A percentile compares a stretch with the other conserved stretches of the same genome.
These are phyloP conservation scores for Salvia miltiorrhiza DNA, from an alignment of 257 asterid species.

Conservation along the genomic window DNA sequence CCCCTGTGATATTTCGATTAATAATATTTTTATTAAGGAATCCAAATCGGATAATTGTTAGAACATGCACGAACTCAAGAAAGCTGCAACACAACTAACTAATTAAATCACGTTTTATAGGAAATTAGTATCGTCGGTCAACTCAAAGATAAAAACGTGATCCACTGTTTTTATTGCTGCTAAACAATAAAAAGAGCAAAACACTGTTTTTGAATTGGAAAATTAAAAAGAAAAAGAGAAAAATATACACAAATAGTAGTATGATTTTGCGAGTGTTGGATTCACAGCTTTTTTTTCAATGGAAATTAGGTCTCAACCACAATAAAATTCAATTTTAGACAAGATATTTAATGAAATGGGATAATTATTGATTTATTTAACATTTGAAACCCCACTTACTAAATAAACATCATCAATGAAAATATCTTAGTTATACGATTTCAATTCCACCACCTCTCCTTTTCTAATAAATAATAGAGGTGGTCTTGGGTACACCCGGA, in stretches of 20 bases:
- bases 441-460: not conserved
- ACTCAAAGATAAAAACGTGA: not conserved
- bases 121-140: not conserved
- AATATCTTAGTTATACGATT: not conserved
- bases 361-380: not conserved
- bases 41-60: not conserved
- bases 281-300: too few relatives aligned
- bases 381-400: not conserved
- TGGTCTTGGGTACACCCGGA: too few relatives aligned
- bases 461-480: too few relatives aligned
- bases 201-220: too few relatives aligned
- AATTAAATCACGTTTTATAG: not conserved
- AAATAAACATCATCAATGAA: too few relatives aligned
- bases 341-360: too few relatives aligned
- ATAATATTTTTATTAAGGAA: not conserved
- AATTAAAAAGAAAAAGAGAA: too few relatives aligned
- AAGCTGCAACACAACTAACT: not conserved
- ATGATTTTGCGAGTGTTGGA: too few relatives aligned
- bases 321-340: too few relatives aligned
- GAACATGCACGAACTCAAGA: not conserved
- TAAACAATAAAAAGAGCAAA: not conserved
- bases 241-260: too few relatives aligned
- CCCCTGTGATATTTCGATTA: not conserved
- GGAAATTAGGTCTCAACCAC: not conserved
- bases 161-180: constrained; percentile 6